phyloP scores from a whole-genome alignment of 768 basidiomycete genomes.

The Naganishia randhawae region DNA sequence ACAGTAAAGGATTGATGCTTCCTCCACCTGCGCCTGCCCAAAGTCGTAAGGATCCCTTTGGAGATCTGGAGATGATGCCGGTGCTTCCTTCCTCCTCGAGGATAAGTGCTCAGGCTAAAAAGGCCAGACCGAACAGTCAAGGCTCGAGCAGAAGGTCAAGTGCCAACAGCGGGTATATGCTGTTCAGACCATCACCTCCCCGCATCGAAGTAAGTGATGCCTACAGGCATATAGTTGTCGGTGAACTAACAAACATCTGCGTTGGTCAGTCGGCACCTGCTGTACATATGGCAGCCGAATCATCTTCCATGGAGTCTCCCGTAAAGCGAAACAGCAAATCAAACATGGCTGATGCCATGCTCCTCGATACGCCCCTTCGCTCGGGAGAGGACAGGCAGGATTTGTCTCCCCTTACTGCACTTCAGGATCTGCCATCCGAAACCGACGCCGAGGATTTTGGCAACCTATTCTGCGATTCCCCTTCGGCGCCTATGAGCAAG shows the following conservation, averaged over 20 bases:
- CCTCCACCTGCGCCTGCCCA: slow-evolving; percentile 39
- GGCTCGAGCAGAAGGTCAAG: slow-evolving; percentile 31
- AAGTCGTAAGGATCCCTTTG: slow-evolving; percentile 18
- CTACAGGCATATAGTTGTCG: not conserved
- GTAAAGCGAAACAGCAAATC: slow-evolving; percentile 21
- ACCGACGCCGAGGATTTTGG: slow-evolving; percentile 41
- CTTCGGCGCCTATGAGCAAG: slow-evolving; percentile 32
- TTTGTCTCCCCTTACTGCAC: slow-evolving; percentile 11
- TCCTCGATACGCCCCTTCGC: slow-evolving; percentile 41
- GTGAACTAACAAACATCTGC: slow-evolving; percentile 20
- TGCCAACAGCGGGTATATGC: slow-evolving; percentile 28
- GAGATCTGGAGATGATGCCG: slow-evolving; percentile 7
- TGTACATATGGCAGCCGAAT: slow-evolving; percentile 4
- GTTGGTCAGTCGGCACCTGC: slow-evolving; percentile 37
- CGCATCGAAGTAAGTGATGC: slow-evolving; percentile 39
- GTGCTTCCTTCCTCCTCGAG: slow-evolving; percentile 22
- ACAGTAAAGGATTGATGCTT: slow-evolving; percentile 40
- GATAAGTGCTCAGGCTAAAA: slow-evolving; percentile 40
- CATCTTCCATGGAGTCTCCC: slow-evolving; percentile 29
- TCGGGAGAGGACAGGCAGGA: not conserved
- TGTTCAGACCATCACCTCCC: slow-evolving; percentile 35
- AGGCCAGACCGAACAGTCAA: slow-evolving; percentile 29
- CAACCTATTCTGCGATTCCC: slow-evolving; percentile 47
- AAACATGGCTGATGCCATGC: slow-evolving; percentile 37
- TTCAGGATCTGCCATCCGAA: slow-evolving; percentile 30